Evolutionary conservation across 345 rosid genomes (phyloP).

Genomic region (Eucalyptus tenuipes): DNA sequence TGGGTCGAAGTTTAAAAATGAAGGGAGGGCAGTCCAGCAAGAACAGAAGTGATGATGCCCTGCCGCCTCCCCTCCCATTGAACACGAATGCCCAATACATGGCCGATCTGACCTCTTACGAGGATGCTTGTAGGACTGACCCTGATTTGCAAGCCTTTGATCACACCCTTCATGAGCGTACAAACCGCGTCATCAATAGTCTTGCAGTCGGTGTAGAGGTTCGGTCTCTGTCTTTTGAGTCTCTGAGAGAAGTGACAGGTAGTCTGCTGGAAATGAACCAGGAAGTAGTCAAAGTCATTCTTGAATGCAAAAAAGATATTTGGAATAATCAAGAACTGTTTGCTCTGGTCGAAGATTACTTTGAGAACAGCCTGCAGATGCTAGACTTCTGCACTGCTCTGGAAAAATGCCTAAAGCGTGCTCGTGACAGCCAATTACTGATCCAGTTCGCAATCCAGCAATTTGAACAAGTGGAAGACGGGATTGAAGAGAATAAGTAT

Average conservation of each 20-base stretch:
- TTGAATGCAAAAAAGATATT: slow-evolving; percentile 54
- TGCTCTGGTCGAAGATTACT: slow-evolving; percentile 55
- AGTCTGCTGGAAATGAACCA: slow-evolving; percentile 77
- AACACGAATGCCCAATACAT: slow-evolving; percentile 15
- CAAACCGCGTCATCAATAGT: slow-evolving; percentile 40
- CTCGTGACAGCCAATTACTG: slow-evolving; percentile 52
- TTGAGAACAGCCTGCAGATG: slow-evolving; percentile 49
- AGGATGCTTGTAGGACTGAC: slow-evolving; percentile 59
- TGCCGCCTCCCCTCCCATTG: slow-evolving; percentile 11
- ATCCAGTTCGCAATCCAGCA: slow-evolving; percentile 50
- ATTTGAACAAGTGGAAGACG: slow-evolving; percentile 40
- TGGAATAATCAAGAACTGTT: slow-evolving; percentile 61
- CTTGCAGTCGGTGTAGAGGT: slow-evolving; percentile 50
- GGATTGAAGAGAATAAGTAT: slow-evolving; percentile 23
- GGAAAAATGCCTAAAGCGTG: slow-evolving; percentile 53
- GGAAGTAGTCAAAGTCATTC: slow-evolving; percentile 63
- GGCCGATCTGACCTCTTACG: slow-evolving; percentile 53
- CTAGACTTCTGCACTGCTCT: slow-evolving; percentile 73
- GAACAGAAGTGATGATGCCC: not conserved
- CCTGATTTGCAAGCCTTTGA: slow-evolving; percentile 66
- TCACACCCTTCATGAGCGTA: slow-evolving; percentile 42
- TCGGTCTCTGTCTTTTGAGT: slow-evolving; percentile 52
- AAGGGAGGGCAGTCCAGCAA: slow-evolving; percentile 17
- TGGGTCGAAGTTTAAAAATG: not conserved
- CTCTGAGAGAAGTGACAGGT: slow-evolving; percentile 59